Percentiles rank a stretch among this genome's conserved stretches.
Conservation (phyloP, 345 rosid genomes). For the Anastatica hierochuntica region DNA sequence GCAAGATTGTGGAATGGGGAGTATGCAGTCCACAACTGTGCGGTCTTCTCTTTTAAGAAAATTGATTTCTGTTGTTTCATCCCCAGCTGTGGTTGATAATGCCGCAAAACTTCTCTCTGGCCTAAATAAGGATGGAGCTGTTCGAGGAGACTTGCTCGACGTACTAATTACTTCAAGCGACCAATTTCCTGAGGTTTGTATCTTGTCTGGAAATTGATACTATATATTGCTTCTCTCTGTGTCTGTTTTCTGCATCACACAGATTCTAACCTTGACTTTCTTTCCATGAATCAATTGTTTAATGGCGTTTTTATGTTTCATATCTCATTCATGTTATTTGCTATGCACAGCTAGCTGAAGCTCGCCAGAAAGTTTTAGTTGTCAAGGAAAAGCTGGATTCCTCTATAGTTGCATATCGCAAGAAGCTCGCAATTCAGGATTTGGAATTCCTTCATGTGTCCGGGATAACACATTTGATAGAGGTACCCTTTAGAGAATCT, state of each 20-base stretch:
- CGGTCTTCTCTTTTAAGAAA: conserved; percentile 51
- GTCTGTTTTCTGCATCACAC: conserved; percentile 6
- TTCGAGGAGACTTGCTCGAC: conserved; percentile 52
- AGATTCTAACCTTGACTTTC: neutral
- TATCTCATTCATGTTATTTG: neutral
- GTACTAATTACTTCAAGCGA: conserved; percentile 43
- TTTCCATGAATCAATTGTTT: neutral
- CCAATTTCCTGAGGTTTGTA: conserved; percentile 68
- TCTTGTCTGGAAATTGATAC: neutral
- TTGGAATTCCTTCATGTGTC: conserved; percentile 28
- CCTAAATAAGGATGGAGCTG: conserved; percentile 75
- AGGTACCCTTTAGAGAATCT: conserved; percentile 19
- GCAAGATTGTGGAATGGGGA: conserved; percentile 28
- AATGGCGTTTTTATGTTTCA: neutral
- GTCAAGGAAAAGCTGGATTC: conserved; percentile 42
- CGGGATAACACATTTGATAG: conserved; percentile 29
- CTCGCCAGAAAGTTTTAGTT: conserved; percentile 50
- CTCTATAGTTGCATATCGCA: conserved; percentile 16
- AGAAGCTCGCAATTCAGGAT: conserved; percentile 20
- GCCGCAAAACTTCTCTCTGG: conserved; percentile 62
- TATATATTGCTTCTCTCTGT: neutral
- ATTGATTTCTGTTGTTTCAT: conserved; percentile 60
- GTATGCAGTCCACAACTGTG: conserved; percentile 21
- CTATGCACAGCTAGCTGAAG: conserved; percentile 50
- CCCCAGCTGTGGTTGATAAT: conserved; percentile 46